phyloP scores from a whole-genome alignment of 495 filamentous ascomycete genomes.

The Polyplosphaeria fusca region DNA sequence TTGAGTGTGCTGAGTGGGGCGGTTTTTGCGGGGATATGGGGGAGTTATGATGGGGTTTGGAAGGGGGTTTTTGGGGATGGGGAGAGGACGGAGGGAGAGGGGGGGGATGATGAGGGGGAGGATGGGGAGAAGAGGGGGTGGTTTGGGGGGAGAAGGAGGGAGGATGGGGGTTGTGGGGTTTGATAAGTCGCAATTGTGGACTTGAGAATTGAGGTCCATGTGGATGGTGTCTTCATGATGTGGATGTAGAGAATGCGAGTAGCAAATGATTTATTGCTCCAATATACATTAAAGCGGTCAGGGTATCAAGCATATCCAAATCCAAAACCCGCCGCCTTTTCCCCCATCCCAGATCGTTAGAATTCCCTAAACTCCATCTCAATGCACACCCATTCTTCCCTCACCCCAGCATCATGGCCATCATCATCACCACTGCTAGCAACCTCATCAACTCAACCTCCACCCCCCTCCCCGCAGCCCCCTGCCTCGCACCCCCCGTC shows the following conservation, averaged over 20 bases:
- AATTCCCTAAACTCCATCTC: not conserved
- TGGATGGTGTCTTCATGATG: too few relatives aligned
- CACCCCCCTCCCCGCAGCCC: not conserved
- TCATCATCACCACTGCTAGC: not conserved
- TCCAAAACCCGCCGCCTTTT: too few relatives aligned
- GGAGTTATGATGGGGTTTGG: slow-evolving; percentile 68
- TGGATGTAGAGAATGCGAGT: too few relatives aligned
- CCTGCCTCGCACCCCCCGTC: not conserved
- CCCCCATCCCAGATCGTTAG: too few relatives aligned
- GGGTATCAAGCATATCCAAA: too few relatives aligned
- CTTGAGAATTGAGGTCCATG: too few relatives aligned
- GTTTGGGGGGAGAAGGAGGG: not conserved
- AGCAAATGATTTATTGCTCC: too few relatives aligned
- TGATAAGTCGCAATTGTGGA: too few relatives aligned
- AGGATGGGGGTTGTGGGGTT: not conserved
- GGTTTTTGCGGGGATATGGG: slow-evolving; percentile 62
- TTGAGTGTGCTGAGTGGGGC: slow-evolving; percentile 47
- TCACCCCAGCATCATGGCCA: not conserved
- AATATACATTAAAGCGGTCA: too few relatives aligned
- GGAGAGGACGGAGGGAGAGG: slow-evolving; percentile 60
- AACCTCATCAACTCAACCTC: not conserved
- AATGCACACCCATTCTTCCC: too few relatives aligned
- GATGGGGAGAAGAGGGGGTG: not conserved
- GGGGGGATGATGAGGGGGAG: slow-evolving; percentile 3
- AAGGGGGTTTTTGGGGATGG: slow-evolving; percentile 77